phyloP scores from a whole-genome alignment of 805 yeast genomes.

The Teunomyces tritomae region DNA sequence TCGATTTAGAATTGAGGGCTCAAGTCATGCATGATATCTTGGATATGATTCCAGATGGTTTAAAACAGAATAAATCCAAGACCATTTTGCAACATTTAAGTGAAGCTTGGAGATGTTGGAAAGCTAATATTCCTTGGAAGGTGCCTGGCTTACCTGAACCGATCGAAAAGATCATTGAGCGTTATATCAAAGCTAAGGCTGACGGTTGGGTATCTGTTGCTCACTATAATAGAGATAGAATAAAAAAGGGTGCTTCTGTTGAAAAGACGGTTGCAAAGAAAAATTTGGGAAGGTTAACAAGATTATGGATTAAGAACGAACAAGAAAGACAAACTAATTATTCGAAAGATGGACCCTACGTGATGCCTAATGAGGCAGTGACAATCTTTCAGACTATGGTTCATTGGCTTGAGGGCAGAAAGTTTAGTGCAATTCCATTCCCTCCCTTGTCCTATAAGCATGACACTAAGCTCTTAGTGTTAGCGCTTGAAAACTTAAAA shows the following conservation, averaged over 20 bases:
- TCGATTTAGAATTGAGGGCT: constrained; percentile 88
- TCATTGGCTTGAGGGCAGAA: constrained; percentile 83
- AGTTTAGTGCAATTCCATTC: constrained; percentile 85
- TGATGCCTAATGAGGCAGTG: constrained; percentile 85
- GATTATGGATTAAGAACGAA: constrained; percentile 90
- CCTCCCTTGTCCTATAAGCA: constrained; percentile 91
- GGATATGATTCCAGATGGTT: constrained; percentile 96
- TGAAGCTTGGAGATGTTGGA: constrained; percentile 99
- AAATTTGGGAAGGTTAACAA: constrained; percentile 85
- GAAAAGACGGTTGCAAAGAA: constrained; percentile 94
- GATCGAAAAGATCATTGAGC: constrained; percentile 76
- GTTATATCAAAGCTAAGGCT: constrained; percentile 92
- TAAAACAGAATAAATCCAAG: constrained; percentile 81
- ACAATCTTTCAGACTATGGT: constrained; percentile 84
- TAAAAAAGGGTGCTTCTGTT: constrained; percentile 83
- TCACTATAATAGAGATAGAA: constrained; percentile 86
- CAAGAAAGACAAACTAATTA: constrained; percentile 82
- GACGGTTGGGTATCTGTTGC: constrained; percentile 96
- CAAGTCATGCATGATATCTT: constrained; percentile 93
- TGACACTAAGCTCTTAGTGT: constrained; percentile 83
- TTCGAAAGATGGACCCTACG: constrained; percentile 82
- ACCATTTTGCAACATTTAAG: constrained; percentile 89
- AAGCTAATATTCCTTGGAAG: constrained; percentile 96
- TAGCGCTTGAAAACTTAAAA: constrained; percentile 86
- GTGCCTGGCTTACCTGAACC: constrained; percentile 96